These are phyloP conservation scores for Puccinia hordei DNA, from an alignment of 1,284 basidiomycete species.

Conservation along the genomic window DNA sequence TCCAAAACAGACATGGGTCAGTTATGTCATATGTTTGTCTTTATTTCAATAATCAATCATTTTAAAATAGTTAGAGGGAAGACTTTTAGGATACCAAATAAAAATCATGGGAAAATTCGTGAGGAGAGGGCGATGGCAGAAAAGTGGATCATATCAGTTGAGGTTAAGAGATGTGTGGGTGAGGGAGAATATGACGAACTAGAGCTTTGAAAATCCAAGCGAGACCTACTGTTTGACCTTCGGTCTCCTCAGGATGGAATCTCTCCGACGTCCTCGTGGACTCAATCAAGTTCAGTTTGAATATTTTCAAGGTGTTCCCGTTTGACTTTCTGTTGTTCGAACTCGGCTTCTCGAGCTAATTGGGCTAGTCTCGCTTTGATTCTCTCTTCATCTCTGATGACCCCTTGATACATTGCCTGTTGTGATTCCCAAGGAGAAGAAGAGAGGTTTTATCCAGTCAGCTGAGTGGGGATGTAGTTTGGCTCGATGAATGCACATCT, in stretches of 20 bases:
- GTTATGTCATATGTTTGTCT: no score
- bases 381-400: constrained; percentile 81
- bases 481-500: not conserved
- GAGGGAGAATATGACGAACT: no score
- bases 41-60: no score
- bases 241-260: not conserved
- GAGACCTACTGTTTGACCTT: not conserved
- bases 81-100: no score
- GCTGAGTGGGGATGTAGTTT: not conserved
- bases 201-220: no score
- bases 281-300: constrained; percentile 35
- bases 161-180: no score
- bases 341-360: constrained; percentile 65
- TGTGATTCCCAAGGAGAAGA: not conserved
- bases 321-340: constrained; percentile 59
- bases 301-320: constrained; percentile 31
- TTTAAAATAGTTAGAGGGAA: no score
- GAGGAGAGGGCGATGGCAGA: no score
- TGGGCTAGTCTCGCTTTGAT: constrained; percentile 71
- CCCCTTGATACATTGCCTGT: constrained; percentile 86
- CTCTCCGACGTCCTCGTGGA: not conserved
- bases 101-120: no score
- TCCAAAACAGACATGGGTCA: no score
- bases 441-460: not conserved
- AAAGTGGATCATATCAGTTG: no score